These are phyloP conservation scores for Sherardia arvensis DNA, from an alignment of 257 asterid genomes.

Conservation along the genomic window DNA sequence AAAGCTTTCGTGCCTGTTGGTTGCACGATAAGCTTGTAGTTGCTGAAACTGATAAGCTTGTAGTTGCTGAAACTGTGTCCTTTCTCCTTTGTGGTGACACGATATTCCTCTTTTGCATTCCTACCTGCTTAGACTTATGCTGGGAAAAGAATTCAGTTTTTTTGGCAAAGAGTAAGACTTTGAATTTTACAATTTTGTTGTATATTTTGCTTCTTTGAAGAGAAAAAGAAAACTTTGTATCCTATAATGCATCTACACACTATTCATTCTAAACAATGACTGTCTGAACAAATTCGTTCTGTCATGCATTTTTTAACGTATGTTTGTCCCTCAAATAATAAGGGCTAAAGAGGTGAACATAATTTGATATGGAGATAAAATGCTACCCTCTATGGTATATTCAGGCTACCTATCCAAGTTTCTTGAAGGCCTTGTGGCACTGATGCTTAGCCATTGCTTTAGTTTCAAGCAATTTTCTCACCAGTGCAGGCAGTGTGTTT, in stretches of 20 bases:
- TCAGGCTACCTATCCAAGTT: too few relatives aligned
- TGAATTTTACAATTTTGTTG: too few relatives aligned
- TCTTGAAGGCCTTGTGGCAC: too few relatives aligned
- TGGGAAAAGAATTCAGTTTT: not conserved
- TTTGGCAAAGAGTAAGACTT: not conserved
- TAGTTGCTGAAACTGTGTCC: not conserved
- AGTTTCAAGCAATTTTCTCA: too few relatives aligned
- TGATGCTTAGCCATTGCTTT: too few relatives aligned
- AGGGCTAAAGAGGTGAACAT: not conserved
- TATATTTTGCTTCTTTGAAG: not conserved
- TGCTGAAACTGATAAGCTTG: not conserved
- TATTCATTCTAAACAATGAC: not conserved
- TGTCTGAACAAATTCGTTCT: not conserved
- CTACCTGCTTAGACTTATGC: not conserved
- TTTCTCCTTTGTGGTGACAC: not conserved
- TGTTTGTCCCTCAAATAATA: not conserved
- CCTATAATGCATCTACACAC: not conserved
- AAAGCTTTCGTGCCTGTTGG: not conserved
- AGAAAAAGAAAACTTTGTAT: not conserved
- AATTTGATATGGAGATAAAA: too few relatives aligned
- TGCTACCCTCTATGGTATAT: too few relatives aligned
- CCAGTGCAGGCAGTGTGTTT: too few relatives aligned
- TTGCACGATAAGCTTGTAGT: not conserved
- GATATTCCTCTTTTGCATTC: not conserved
- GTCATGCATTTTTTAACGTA: not conserved